These are phyloP conservation scores for Gastrolobium villosum DNA, from an alignment of 306 rosid species.

Conservation along the genomic window DNA sequence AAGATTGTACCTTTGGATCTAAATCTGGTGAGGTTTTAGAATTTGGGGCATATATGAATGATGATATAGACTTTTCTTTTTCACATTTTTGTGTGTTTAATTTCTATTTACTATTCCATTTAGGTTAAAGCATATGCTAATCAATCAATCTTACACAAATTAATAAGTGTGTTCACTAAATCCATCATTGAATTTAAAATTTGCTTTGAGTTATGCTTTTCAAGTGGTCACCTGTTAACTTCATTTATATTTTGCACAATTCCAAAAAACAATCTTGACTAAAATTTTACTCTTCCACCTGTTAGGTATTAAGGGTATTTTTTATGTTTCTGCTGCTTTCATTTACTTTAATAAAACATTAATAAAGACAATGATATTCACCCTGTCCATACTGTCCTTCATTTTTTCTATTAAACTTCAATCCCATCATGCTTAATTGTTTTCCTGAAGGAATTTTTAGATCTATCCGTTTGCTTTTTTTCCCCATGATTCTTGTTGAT, in stretches of 20 bases:
- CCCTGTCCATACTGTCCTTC: neutral
- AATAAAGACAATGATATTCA: neutral
- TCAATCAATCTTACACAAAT: neutral
- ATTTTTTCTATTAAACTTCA: neutral
- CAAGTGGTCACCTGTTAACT: constrained; percentile 3
- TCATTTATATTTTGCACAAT: neutral
- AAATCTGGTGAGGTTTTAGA: constrained; percentile 59
- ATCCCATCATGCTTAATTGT: neutral
- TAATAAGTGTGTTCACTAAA: neutral
- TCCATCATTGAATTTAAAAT: neutral
- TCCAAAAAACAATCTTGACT: constrained; percentile 8
- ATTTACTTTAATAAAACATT: neutral
- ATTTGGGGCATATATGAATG: constrained; percentile 12
- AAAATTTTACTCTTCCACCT: constrained; percentile 12
- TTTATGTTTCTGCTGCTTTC: constrained; percentile 10
- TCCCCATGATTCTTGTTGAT: constrained; percentile 30
- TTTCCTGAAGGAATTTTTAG: neutral
- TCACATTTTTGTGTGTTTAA: constrained; percentile 21
- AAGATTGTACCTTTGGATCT: constrained; percentile 65
- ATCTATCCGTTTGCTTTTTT: neutral
- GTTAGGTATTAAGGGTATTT: neutral
- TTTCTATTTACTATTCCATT: constrained; percentile 24
- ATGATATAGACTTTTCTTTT: constrained; percentile 6
- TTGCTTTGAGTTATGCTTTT: neutral
- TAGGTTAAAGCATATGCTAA: neutral